Percentiles rank a stretch among this genome's conserved stretches.
phyloP scores from a whole-genome alignment of 78 protist genomes.

The slime mould (Dictyostelium discoideum) region DNA sequence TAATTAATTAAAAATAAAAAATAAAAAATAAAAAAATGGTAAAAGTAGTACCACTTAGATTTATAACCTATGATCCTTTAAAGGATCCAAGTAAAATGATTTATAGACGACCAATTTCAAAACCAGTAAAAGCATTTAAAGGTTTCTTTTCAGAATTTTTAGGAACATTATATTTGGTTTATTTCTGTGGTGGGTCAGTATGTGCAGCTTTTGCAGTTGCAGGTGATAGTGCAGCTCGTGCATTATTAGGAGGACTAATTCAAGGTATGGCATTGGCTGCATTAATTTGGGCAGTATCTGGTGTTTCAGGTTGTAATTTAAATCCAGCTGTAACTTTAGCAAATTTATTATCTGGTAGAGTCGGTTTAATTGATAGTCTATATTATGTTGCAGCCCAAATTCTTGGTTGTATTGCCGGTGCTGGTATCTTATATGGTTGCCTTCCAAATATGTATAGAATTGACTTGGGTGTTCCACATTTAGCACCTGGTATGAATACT shows the following conservation, averaged over 20 bases:
- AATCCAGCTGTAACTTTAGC: conserved; percentile 72
- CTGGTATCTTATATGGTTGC: conserved; percentile 57
- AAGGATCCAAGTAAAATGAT: conserved; percentile 58
- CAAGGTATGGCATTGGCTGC: conserved; percentile 73
- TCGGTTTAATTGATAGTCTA: conserved; percentile 53
- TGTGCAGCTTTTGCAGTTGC: conserved; percentile 24
- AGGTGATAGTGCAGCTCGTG: conserved; percentile 24
- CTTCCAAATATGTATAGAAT: conserved; percentile 11
- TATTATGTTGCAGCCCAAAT: conserved; percentile 43
- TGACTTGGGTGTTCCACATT: conserved; percentile 20
- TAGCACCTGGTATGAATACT: conserved; percentile 27
- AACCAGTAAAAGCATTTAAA: conserved; percentile 22
- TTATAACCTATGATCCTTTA: conserved; percentile 62
- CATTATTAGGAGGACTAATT: conserved; percentile 7
- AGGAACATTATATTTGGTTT: conserved; percentile 52
- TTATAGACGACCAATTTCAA: conserved; percentile 20
- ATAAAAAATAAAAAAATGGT: not conserved
- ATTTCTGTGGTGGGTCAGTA: conserved; percentile 51
- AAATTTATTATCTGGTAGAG: conserved; percentile 59
- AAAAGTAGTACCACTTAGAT: conserved; percentile 15
- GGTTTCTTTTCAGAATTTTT: conserved; percentile 56
- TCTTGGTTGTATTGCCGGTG: conserved; percentile 67
- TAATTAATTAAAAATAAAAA: not conserved
- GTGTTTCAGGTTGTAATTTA: conserved; percentile 73
- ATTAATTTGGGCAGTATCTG: conserved; percentile 53